These are phyloP conservation scores for Kandelia obovata DNA, from an alignment of 345 rosid species.

Conservation along the genomic window DNA sequence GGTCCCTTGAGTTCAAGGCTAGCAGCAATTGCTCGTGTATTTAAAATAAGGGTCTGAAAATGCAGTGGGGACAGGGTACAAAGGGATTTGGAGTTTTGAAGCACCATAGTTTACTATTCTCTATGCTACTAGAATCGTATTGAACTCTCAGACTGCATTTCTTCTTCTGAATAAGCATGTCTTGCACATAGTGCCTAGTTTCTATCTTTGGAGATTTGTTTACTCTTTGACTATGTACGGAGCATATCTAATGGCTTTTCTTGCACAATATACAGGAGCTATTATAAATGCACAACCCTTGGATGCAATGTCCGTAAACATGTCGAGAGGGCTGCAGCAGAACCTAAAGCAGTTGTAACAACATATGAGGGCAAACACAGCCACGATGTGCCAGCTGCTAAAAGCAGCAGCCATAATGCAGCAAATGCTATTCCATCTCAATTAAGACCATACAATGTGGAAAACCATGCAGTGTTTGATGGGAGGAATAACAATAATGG, in stretches of 20 bases:
- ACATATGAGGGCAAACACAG: slow-evolving; percentile 93
- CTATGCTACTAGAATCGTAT: neutral
- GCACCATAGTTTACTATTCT: neutral
- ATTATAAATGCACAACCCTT: slow-evolving; percentile 77
- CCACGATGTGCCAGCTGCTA: slow-evolving; percentile 71
- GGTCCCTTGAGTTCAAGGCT: too few relatives aligned
- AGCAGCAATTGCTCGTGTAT: too few relatives aligned
- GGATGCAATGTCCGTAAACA: slow-evolving; percentile 94
- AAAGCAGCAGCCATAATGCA: slow-evolving; percentile 42
- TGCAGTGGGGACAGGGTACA: too few relatives aligned
- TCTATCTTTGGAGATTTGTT: neutral
- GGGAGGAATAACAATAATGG: slow-evolving; percentile 23
- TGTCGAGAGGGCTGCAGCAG: slow-evolving; percentile 82
- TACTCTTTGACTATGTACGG: too few relatives aligned
- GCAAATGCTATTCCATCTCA: slow-evolving; percentile 19
- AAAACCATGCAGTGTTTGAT: slow-evolving; percentile 22
- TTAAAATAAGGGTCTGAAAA: too few relatives aligned
- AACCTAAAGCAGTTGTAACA: slow-evolving; percentile 76
- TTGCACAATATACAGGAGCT: slow-evolving; percentile 50
- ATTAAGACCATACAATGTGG: slow-evolving; percentile 20
- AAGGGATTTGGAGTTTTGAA: too few relatives aligned
- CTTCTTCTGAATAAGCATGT: neutral
- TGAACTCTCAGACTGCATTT: neutral
- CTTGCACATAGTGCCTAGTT: neutral
- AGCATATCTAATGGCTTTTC: neutral